Evolutionary conservation across 257 asterid species (phyloP).

Genomic region (Solanum microdontum): DNA sequence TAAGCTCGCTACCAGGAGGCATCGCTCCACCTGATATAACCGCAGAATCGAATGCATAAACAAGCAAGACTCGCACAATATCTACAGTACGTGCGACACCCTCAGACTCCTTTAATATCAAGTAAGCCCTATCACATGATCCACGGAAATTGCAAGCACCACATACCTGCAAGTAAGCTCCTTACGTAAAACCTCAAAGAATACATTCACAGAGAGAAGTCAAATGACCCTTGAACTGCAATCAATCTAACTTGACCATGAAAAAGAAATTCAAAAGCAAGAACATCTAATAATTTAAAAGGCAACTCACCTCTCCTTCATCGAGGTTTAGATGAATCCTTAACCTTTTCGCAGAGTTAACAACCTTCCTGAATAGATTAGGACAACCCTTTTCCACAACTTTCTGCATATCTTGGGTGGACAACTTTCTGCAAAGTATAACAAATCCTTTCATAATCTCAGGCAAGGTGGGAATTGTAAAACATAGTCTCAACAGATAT

Average conservation of each 20-base stretch:
- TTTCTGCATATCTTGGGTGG: conserved; percentile 48
- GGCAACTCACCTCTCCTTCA: conserved; percentile 64
- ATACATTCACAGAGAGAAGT: not conserved
- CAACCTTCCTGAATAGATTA: conserved; percentile 58
- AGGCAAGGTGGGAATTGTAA: not conserved
- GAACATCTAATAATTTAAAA: not conserved
- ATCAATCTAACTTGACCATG: not conserved
- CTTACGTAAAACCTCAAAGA: not conserved
- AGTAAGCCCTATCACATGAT: conserved; percentile 80
- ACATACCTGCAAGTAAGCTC: conserved; percentile 50
- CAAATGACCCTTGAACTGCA: not conserved
- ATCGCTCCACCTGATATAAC: conserved; percentile 36
- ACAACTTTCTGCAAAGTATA: conserved; percentile 48
- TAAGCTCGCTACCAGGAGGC: conserved; percentile 42
- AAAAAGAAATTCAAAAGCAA: not conserved
- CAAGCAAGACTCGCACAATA: conserved; percentile 55
- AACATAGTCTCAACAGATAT: not conserved
- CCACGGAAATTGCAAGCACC: conserved; percentile 67
- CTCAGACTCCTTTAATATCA: conserved; percentile 47
- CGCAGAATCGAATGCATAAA: conserved; percentile 63
- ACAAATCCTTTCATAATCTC: not conserved
- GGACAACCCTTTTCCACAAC: conserved; percentile 84
- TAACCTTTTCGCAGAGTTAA: conserved; percentile 82
- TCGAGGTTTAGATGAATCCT: conserved; percentile 62
- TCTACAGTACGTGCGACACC: conserved; percentile 71